A percentile compares a stretch with the other conserved stretches of the same genome.
These are phyloP conservation scores for Acanthamoeba sp. DNA, from an alignment of 208 protist species.

Conservation along the genomic window DNA sequence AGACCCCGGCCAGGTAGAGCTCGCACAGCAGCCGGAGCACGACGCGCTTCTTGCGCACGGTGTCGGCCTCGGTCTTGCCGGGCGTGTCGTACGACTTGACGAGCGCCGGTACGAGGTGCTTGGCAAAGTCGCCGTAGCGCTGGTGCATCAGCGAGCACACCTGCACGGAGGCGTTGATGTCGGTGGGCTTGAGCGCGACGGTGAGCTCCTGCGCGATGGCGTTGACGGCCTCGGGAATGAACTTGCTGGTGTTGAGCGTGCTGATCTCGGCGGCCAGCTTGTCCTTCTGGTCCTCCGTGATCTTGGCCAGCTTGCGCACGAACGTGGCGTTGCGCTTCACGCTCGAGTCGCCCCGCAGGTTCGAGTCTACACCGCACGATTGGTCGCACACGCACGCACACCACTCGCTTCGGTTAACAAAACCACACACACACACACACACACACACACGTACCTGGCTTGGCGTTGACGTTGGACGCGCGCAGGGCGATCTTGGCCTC, in stretches of 20 bases:
- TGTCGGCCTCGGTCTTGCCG: conserved; percentile 76
- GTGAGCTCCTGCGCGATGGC: conserved; percentile 83
- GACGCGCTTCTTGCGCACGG: conserved; percentile 75
- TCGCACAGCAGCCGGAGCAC: conserved; percentile 81
- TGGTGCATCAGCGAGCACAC: conserved; percentile 86
- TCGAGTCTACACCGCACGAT: neutral
- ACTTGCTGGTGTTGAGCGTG: conserved; percentile 87
- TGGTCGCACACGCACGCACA: neutral
- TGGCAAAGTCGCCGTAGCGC: conserved; percentile 83
- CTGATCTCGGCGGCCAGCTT: conserved; percentile 78
- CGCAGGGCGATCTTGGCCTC: conserved; percentile 60
- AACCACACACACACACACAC: too few relatives aligned
- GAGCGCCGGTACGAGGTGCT: conserved; percentile 66
- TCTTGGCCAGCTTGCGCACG: conserved; percentile 85
- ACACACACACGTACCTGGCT: neutral
- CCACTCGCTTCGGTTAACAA: neutral
- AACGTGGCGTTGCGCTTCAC: conserved; percentile 85
- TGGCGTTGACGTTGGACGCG: conserved; percentile 13
- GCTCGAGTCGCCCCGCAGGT: conserved; percentile 74
- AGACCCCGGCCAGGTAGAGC: conserved; percentile 79
- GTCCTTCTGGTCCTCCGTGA: conserved; percentile 82
- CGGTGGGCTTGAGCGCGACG: conserved; percentile 75
- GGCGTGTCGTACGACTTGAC: conserved; percentile 72
- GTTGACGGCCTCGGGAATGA: conserved; percentile 83
- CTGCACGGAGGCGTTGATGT: conserved; percentile 76